Base-by-base conservation (phyloP, 2,329 filamentous ascomycete genomes). In the Aspergillus sp. region DNA sequence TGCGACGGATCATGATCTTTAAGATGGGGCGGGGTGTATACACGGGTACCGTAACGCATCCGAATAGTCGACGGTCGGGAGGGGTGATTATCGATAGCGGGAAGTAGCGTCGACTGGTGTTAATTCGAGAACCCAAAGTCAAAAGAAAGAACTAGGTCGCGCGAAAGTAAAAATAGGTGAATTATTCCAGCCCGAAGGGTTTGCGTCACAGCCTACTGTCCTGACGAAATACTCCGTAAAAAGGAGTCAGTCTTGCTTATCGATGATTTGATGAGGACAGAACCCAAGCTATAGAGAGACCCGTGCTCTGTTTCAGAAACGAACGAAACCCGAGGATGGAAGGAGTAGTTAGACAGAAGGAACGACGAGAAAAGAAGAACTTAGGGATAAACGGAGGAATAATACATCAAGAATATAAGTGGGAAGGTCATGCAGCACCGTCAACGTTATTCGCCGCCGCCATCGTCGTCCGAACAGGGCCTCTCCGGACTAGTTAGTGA, bases 61-160 rank as follows among this genome's bases (percentile, higher is more conserved):
- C 82, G 81, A 4, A 86, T 83, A 67, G 89, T 86, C 58, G 60
- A 51, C 58, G 33, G 59, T 56, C 49, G 37, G 51, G 63, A 57
- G 52, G 56, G 52, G 58, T 27, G 55, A 56, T 59, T 61, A 57
- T 61, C 55, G 55, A 60, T 64, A 57, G 55, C 52, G 58, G 41
- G 49, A 47, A 52, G 21, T 35, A 49, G 49, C 24, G 47, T 46
- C 31, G 31, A 44, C 41, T 21, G 23, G n/a, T 45, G 21, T 15
- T 45, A 11, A 33, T 43, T 14, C 31, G 27, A 41, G 37, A 41
- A 23, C 24, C 14, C 17, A 44, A 49, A 17, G 37, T 7, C 7
- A 23, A 44, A 45, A 39, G 39, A 50, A 46, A 49, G 56, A 58
- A 59, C 48, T n/a, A 52, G 35, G 49, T 31, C 15, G 44, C 31